Evolutionary conservation across 2,329 filamentous ascomycete species (phyloP).

Genomic region (Fusarium nanum): DNA sequence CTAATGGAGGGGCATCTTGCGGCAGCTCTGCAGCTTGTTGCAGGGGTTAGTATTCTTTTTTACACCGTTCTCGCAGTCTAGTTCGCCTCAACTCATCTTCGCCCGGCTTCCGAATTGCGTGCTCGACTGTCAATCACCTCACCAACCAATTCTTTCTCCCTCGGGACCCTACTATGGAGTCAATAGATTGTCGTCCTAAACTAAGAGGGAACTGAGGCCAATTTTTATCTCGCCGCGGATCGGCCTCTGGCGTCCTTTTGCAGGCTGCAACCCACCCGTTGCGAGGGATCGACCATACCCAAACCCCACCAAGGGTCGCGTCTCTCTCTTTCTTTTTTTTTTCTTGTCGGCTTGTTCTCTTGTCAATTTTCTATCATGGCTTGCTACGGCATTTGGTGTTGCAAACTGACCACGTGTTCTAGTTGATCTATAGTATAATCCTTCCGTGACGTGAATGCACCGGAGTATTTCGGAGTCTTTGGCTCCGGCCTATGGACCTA

Average conservation of each 20-base stretch:
- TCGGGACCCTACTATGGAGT: slow-evolving; percentile 30
- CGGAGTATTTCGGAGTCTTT: slow-evolving; percentile 28
- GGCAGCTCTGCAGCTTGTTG: slow-evolving; percentile 31
- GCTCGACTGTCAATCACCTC: slow-evolving; percentile 41
- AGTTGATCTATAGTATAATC: background rate
- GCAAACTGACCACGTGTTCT: slow-evolving; percentile 30
- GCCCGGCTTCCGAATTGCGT: slow-evolving; percentile 47
- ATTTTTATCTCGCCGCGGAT: slow-evolving; percentile 37
- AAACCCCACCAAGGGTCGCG: slow-evolving; percentile 17
- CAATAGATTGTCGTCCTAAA: slow-evolving; percentile 4
- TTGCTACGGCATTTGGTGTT: slow-evolving; percentile 16
- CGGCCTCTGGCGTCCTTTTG: slow-evolving; percentile 28
- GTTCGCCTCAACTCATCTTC: slow-evolving; percentile 28
- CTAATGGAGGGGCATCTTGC: slow-evolving; percentile 44
- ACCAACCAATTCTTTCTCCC: slow-evolving; percentile 28
- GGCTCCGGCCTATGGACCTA: background rate
- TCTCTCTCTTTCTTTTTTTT: background rate
- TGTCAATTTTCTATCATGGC: slow-evolving; percentile 17
- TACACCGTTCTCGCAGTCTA: slow-evolving; percentile 40
- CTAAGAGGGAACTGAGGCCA: slow-evolving; percentile 17
- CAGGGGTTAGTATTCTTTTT: slow-evolving; percentile 23
- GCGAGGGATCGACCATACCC: slow-evolving; percentile 21
- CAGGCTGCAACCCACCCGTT: slow-evolving; percentile 19
- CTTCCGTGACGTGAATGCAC: slow-evolving; percentile 6
- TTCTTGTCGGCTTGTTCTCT: background rate